Conservation (phyloP, 495 filamentous ascomycete species). For the Glarea lozoyensis region DNA sequence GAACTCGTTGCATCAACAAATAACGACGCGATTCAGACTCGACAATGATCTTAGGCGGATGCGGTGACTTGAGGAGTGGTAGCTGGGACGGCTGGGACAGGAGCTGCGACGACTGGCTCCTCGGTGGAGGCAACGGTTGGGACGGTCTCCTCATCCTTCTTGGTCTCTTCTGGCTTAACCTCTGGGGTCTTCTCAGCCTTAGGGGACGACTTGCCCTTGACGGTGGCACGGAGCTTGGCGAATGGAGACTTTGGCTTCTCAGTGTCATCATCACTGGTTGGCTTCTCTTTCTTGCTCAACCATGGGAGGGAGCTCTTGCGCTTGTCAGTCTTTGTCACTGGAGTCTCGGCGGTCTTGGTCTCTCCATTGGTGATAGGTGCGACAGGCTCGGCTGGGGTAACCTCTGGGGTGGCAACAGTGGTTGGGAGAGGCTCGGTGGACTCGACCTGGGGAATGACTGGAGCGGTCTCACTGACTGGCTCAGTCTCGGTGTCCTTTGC, state of each 20-base stretch:
- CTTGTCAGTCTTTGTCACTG: constrained; percentile 38
- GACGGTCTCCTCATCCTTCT: constrained; percentile 34
- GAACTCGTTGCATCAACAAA: constrained; percentile 19
- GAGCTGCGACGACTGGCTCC: constrained; percentile 18
- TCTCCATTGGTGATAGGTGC: constrained; percentile 26
- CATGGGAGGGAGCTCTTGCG: constrained; percentile 47
- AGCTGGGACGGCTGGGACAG: constrained; percentile 14
- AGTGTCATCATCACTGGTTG: constrained; percentile 37
- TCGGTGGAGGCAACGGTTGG: constrained; percentile 5
- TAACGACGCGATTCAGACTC: constrained; percentile 13
- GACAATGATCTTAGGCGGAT: constrained; percentile 16
- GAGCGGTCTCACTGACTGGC: constrained; percentile 42
- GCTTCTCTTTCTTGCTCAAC: constrained; percentile 44
- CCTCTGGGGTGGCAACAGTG: constrained; percentile 32
- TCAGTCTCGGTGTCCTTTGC: constrained; percentile 25
- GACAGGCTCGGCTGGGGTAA: constrained; percentile 19
- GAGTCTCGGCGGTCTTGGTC: constrained; percentile 37
- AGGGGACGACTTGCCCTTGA: constrained; percentile 35
- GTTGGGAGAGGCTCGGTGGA: constrained; percentile 42
- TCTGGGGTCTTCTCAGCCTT: constrained; percentile 21
- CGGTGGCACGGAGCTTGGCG: constrained; percentile 49
- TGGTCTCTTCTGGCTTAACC: constrained; percentile 36
- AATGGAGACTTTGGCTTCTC: constrained; percentile 46
- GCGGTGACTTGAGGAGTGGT: constrained; percentile 18
- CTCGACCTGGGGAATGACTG: constrained; percentile 50